Percentiles rank a stretch among this genome's conserved stretches.
Conservation (phyloP, 352 stramenopile genomes). For the Globisporangium splendens region DNA sequence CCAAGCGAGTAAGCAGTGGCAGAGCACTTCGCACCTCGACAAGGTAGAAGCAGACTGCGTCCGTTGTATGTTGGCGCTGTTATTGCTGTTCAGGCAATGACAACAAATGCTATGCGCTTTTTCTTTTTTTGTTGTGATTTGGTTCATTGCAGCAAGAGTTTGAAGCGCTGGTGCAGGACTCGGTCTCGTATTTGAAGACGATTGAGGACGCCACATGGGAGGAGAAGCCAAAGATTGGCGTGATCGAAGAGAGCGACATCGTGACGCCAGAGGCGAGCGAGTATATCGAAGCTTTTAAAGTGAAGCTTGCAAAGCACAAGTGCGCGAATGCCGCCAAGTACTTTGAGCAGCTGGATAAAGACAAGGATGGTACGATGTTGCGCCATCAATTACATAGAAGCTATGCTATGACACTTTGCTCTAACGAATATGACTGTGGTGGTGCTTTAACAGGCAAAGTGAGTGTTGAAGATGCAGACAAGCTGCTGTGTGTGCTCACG, state of each 20-base stretch:
- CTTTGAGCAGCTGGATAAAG: constrained; percentile 60
- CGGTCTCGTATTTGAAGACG: constrained; percentile 34
- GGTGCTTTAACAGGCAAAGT: constrained; percentile 31
- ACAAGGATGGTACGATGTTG: constrained; percentile 48
- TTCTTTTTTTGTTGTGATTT: too few relatives aligned
- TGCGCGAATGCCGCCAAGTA: constrained; percentile 26
- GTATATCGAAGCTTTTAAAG: constrained; percentile 55
- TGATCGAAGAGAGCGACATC: constrained; percentile 31
- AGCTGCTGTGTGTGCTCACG: constrained; percentile 33
- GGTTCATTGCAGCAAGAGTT: constrained; percentile 34
- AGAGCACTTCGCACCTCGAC: constrained; percentile 21
- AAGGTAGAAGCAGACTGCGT: constrained; percentile 14
- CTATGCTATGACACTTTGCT: not conserved
- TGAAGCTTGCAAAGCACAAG: constrained; percentile 65
- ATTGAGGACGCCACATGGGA: constrained; percentile 39
- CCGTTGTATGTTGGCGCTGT: too few relatives aligned
- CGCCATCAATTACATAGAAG: not conserved
- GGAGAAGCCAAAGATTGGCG: constrained; percentile 29
- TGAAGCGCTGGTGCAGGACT: constrained; percentile 44
- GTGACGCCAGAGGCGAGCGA: constrained; percentile 15
- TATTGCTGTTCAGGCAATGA: too few relatives aligned
- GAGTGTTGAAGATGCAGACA: constrained; percentile 31
- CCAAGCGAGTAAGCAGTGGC: constrained; percentile 12
- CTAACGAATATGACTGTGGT: not conserved
- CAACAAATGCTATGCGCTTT: not conserved